Evolutionary conservation across 805 yeast genomes (phyloP), one percentile per base, ranked within the genome.

Genomic region (Trichomonascus vanleenenianus): DNA sequence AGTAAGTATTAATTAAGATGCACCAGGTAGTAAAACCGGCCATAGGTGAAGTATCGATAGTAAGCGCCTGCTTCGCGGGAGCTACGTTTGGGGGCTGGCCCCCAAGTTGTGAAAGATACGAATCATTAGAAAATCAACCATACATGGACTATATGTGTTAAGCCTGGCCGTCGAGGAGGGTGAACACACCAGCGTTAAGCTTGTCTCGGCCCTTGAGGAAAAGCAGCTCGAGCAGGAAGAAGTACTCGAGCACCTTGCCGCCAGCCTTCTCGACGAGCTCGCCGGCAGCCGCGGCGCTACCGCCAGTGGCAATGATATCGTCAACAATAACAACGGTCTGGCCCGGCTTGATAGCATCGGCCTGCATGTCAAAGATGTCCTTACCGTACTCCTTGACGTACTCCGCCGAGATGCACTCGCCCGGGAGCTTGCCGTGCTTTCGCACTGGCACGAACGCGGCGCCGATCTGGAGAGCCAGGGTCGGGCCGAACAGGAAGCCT

Each of bases 261-360:
- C 81, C 79, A 50, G 81, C 73, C 64, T 75, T 68, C 54, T 62
- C 61, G 43, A 87, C 83, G 53, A 93, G 75, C 60, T 86, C 83
- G 49, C 95, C 97, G 36, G 97, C 97, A 49, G 94, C 96, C 46
- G 70, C 68, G 20, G 98, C 98, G 56, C 95, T 83, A 34, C 99
- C 99, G 51, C 97, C 97, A 33, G 98, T 93, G 42, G 98, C 98
- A 63, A 93, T 83, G 58, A 93, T 88, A 61, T 93, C 99, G 66
- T 93, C 99, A 33, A 93, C 94, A 53, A 93, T 75, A 33, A 91
- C 70, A 25, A 93, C 93, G 48, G 75, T 84, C 40, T 95, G 76
- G 33, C 91, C 94, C 51, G 74, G 73, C 53, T 86, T 83, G 54
- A 93, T 79, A 32, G 91, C 79, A 46, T 76, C 89, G 52, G 74